Percentiles rank a stretch among this genome's conserved stretches.
Evolutionary conservation across 2,329 filamentous ascomycete species (phyloP).

Genomic region (Hypomyces perniciosus): DNA sequence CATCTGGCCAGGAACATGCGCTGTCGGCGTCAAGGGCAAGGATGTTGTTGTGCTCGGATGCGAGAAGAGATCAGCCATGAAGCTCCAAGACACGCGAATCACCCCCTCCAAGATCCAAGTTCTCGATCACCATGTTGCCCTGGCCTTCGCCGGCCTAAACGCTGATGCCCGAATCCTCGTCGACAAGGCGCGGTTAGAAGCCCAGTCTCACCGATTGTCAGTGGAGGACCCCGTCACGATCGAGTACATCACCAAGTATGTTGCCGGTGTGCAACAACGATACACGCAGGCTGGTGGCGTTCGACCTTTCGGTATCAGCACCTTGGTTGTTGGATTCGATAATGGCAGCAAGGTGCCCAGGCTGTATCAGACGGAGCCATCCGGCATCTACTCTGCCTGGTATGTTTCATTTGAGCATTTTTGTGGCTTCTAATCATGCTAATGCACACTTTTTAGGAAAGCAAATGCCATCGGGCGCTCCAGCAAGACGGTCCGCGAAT

Average conservation of each 20-base stretch:
- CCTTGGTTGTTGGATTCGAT: conserved; percentile 97
- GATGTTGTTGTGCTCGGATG: conserved; percentile 95
- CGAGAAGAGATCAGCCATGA: conserved; percentile 98
- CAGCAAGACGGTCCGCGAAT: conserved; percentile 98
- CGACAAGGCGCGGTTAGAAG: conserved; percentile 95
- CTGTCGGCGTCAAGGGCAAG: conserved; percentile 91
- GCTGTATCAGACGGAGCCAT: conserved; percentile 98
- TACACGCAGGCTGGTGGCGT: conserved; percentile 99
- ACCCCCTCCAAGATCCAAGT: conserved; percentile 98
- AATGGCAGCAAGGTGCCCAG: conserved; percentile 81
- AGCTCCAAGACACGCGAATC: conserved; percentile 98
- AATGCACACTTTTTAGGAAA: conserved; percentile 59
- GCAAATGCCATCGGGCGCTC: conserved; percentile 97
- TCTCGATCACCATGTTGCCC: conserved; percentile 90
- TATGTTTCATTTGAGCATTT: conserved; percentile 38
- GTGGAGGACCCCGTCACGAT: conserved; percentile 96
- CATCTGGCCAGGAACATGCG: conserved; percentile 71
- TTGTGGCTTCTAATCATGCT: conserved; percentile 8
- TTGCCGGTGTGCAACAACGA: conserved; percentile 94
- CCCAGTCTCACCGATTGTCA: conserved; percentile 92
- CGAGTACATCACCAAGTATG: conserved; percentile 99
- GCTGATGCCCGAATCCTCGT: conserved; percentile 96
- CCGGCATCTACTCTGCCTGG: conserved; percentile 98
- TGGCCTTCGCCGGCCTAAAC: conserved; percentile 95
- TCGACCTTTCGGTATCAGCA: conserved; percentile 97